These are phyloP conservation scores for Candida nanaspora DNA, from an alignment of 805 yeast species.

Conservation along the genomic window DNA sequence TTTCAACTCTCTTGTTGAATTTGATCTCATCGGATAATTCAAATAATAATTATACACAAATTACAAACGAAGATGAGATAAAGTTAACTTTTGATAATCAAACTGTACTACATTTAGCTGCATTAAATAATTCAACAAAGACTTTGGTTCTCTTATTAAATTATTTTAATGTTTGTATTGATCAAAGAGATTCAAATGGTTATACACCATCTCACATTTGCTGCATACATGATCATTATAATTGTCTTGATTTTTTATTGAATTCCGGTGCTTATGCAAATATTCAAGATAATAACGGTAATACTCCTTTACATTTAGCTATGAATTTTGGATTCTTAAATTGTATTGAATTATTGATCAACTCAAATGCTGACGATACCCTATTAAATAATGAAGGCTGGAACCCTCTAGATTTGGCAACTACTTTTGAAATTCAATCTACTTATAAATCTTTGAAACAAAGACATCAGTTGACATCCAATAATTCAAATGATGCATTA, in stretches of 20 bases:
- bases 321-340: constrained; percentile 59
- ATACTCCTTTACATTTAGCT: constrained; percentile 82
- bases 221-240: constrained; percentile 49
- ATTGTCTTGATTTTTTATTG: constrained; percentile 56
- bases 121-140: constrained; percentile 46
- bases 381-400: constrained; percentile 53
- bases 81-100: constrained; percentile 44
- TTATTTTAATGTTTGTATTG: constrained; percentile 44
- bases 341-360: constrained; percentile 46
- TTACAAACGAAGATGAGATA: constrained; percentile 27
- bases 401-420: constrained; percentile 55
- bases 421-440: constrained; percentile 42
- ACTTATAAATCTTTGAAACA: constrained; percentile 26
- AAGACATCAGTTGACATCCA: not conserved
- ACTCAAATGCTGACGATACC: constrained; percentile 40
- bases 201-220: constrained; percentile 68
- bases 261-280: constrained; percentile 76
- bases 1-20: constrained; percentile 26
- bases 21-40: constrained; percentile 1
- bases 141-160: constrained; percentile 69
- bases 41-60: constrained; percentile 15
- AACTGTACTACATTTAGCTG: constrained; percentile 67
- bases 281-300: constrained; percentile 63
- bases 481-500: not conserved
- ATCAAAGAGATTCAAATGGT: constrained; percentile 39